Base-by-base conservation (phyloP, 1,284 basidiomycete species). In the Ustilago cynodontis region DNA sequence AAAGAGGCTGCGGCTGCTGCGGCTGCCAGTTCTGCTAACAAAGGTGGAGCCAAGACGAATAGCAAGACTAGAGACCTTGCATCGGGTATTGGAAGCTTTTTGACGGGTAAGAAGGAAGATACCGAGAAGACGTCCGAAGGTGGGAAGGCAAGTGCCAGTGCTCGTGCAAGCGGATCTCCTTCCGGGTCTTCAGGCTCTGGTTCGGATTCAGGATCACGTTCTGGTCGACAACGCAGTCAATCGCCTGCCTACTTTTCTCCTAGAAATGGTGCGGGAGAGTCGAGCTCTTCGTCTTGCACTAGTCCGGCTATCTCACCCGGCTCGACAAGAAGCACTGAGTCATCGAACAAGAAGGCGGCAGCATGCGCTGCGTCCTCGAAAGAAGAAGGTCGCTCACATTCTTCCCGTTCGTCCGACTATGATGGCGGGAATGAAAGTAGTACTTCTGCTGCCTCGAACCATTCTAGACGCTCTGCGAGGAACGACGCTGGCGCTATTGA, bases 171-270 rank as follows among this genome's bases (percentile, higher is more conserved):
- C 18, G 67, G 52, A 14, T 65, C 68, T 24, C 47, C 59, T 2
- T 31, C 62, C 1, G 52, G 24, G 9, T 59, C 59, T 2, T 65
- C 59, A 18, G 63, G 68, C 0, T 71, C 73, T 20, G 62, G 73
- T 1, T 76, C 69, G 16, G 74, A 69, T 35, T 57, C 56, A 24
- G 62, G 65, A 8, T 49, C 51, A 31, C 59, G 65, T 26, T 49
- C 59, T 39, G 64, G 31, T n/a, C 64, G 65, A 49, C 61, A 65
- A n/a, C 71, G 73, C 14, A 67, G 67, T 52, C 64, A 71, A 20
- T 76, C 73, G 20, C 64, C 75, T 14, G 56, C 62, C 10, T 77
- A 72, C 66, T 77, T 73, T 50, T 65, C 70, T 22, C 70, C 75
- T 11, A 62, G 75, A 18, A 52, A 52, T n/a, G 67, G 66, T 35